Evolutionary conservation across 202 grass and related monocot species (phyloP), one percentile per base, ranked within the genome.

Genomic region (Saccharum hybrid): DNA sequence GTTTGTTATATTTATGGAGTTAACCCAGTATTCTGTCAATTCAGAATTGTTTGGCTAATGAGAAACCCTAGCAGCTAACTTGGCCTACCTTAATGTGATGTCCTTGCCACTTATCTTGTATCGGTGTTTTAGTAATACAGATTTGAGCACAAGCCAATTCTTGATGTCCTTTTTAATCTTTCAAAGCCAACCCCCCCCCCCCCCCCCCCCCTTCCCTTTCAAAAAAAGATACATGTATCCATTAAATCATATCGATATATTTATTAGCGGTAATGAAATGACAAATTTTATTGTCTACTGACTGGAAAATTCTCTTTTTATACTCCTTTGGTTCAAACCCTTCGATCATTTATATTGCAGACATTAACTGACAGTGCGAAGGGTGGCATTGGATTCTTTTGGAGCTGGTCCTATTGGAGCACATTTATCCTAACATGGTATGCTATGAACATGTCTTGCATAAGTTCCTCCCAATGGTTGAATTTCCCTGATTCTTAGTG

Each of bases 351-450:
- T 77, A 38, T 23, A 41, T 41, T 90, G 84, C 91, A 99, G 96
- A 94, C 93, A 82, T 90, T 99, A 79, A 84, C 72, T 74, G 78
- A 73, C 70, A 87, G 68, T 76, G 89, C 94, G 6, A 96, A 92
- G 75, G 88, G 89, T 77, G 93, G 86, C 80, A 94, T 99, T 82
- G 93, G 92, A 31, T 96, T 99, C 79, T 99, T 99, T 73, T 99
- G 96, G 96, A 94, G 96, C 68, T 96, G 93, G 89, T 99, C 96
- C 15, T 99, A 96, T 87, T 99, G 96, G 96, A 99, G 96, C 78
- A 96, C 96, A 81, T 99, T 96, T 89, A 88, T 99, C 81, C 86
- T 99, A 74, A 99, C 96, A 89, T 99, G 96, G 96, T 99, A 94
- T 52, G 37, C 11, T 60, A 52, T 84, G 34, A 81, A 66, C 78